These are phyloP conservation scores for Gloeostereum incarnatum DNA, from an alignment of 768 basidiomycete genomes.

Conservation along the genomic window DNA sequence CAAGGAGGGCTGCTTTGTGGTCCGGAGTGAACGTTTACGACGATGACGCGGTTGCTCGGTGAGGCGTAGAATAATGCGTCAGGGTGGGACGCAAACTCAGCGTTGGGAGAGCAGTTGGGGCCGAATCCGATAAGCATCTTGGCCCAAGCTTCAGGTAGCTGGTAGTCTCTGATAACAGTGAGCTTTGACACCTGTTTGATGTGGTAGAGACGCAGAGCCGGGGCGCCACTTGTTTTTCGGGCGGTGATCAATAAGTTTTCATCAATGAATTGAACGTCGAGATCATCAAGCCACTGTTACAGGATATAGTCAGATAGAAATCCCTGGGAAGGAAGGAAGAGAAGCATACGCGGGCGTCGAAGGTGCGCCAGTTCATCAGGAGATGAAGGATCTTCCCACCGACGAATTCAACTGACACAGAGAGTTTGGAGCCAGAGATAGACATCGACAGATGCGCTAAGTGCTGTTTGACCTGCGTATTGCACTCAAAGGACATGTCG, in stretches of 20 bases:
- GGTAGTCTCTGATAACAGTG: conserved; percentile 38
- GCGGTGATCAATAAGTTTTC: conserved; percentile 33
- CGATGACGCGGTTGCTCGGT: conserved; percentile 38
- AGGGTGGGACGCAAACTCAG: conserved; percentile 22
- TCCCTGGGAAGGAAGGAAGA: background rate
- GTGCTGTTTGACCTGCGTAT: conserved; percentile 23
- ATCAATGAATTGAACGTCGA: conserved; percentile 36
- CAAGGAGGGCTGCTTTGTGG: conserved; percentile 21
- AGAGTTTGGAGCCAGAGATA: conserved; percentile 34
- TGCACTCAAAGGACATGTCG: conserved; percentile 30
- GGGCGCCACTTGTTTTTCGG: conserved; percentile 23
- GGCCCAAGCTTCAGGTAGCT: conserved; percentile 46
- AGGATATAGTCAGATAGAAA: conserved; percentile 3
- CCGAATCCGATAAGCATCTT: conserved; percentile 36
- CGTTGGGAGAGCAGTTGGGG: conserved; percentile 33
- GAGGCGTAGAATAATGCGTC: conserved; percentile 50
- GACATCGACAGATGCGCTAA: conserved; percentile 24
- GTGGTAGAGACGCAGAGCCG: conserved; percentile 37
- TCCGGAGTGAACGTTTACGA: conserved; percentile 34
- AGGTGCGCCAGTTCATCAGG: conserved; percentile 40
- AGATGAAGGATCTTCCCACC: conserved; percentile 32
- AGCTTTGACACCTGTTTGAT: conserved; percentile 32
- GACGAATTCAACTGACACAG: conserved; percentile 30
- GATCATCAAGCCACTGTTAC: conserved; percentile 39
- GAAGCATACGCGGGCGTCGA: conserved; percentile 31